phyloP scores from a whole-genome alignment of 2,329 filamentous ascomycete genomes.

The Cladophialophora immunda region DNA sequence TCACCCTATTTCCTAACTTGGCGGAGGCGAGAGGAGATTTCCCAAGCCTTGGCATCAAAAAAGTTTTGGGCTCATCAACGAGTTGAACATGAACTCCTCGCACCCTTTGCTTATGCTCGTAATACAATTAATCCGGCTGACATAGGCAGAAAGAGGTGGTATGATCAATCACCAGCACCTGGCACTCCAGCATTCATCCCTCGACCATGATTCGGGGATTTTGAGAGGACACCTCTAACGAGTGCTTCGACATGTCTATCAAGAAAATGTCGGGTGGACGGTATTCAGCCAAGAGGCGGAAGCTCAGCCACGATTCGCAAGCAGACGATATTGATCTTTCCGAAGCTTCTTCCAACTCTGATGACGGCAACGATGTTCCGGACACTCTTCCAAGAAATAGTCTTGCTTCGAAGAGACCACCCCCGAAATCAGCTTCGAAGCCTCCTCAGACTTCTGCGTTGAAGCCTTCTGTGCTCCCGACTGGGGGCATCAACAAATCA shows the following conservation, averaged over 20 bases:
- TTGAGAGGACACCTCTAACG: neutral
- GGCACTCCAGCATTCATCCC: neutral
- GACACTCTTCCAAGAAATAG: neutral
- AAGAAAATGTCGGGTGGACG: neutral
- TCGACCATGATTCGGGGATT: neutral
- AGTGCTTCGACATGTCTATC: conserved; percentile 16
- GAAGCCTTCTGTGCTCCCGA: conserved; percentile 23
- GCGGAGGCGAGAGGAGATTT: neutral
- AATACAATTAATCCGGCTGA: neutral
- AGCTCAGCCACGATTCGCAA: conserved; percentile 37
- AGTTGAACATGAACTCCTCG: neutral
- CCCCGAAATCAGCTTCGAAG: neutral
- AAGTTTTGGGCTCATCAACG: neutral
- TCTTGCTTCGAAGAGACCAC: neutral
- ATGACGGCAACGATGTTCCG: neutral
- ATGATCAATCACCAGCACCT: too few relatives aligned
- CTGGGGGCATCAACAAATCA: conserved; percentile 33
- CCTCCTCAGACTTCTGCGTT: neutral
- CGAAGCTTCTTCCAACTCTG: neutral
- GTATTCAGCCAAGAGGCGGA: conserved; percentile 45
- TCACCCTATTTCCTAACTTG: neutral
- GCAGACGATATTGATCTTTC: conserved; percentile 5
- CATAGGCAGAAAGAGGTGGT: neutral
- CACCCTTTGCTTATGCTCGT: neutral
- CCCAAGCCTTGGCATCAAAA: conserved; percentile 23